Base-by-base conservation (phyloP, 2,329 filamentous ascomycete genomes). In the Stromatinia cepivora region DNA sequence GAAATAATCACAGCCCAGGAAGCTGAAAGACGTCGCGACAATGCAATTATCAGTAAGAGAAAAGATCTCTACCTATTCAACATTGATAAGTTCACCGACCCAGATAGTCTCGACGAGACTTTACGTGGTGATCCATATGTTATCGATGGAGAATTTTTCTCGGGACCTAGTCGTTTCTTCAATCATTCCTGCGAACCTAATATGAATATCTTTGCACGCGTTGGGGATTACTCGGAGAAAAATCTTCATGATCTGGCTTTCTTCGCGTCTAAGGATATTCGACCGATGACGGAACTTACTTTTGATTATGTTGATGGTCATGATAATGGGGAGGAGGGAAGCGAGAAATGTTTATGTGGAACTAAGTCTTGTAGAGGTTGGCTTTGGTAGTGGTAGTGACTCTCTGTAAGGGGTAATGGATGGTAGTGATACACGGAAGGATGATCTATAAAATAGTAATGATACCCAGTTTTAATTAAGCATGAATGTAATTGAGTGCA, bases 181-280 rank as follows among this genome's bases (percentile, higher is more conserved):
- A 95, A 95, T 75, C 92, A 95, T 78, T 91, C 87, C 2, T 94
- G 92, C 77, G 86, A 92, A 6, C 92, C 92, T 0, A 94, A 94
- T 75, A 85, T 93, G 76, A 84, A 90, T 20, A 92, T 93, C 71
- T 94, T 94, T 79, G 91, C 90, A 0, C 87, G 92, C 0, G 90
- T 92, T 1, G 91, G 90, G 64, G 92, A 94, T 75, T 89, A 92
- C 71, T 87, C 90, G 0, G 90, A 94, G 75, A 88, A 88, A 70
- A 85, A 88, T 59, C 84, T 94, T 9, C 93, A 94, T 77, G 90
- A 93, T 71, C 81, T 94, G 61, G 92, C 91, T 0, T 84, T 94
- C 70, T 94, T 94, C 75, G 91, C 92, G 0, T 85, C 88, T 42
- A 81, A 84, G 54, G 85, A 91, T 66, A 92, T 94, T 39, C 80